phyloP scores from a whole-genome alignment of 768 basidiomycete species.

The Boletus sp. region DNA sequence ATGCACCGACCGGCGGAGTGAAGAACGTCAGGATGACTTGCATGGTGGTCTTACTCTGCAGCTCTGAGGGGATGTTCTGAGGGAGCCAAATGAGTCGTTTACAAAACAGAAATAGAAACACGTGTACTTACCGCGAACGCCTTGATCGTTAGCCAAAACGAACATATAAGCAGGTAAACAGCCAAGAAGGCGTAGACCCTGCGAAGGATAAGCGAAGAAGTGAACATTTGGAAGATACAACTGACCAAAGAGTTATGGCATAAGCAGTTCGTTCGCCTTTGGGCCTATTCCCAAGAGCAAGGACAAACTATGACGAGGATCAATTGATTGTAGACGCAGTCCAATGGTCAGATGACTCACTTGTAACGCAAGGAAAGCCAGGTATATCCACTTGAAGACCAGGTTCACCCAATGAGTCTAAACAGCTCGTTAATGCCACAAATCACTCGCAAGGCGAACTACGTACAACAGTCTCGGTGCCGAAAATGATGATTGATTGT shows the following conservation, averaged over 20 bases:
- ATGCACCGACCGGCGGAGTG: slow-evolving; percentile 68
- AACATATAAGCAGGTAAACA: slow-evolving; percentile 82
- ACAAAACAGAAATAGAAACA: not conserved
- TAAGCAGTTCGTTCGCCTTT: slow-evolving; percentile 83
- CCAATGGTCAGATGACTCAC: slow-evolving; percentile 26
- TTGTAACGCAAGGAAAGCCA: slow-evolving; percentile 79
- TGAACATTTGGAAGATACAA: slow-evolving; percentile 1
- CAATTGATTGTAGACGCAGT: not conserved
- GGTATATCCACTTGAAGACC: slow-evolving; percentile 81
- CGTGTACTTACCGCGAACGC: slow-evolving; percentile 64
- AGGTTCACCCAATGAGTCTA: slow-evolving; percentile 87
- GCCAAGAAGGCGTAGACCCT: slow-evolving; percentile 85
- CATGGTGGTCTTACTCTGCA: slow-evolving; percentile 46
- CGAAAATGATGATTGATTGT: slow-evolving; percentile 58
- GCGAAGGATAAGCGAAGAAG: slow-evolving; percentile 4
- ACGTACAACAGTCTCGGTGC: slow-evolving; percentile 63
- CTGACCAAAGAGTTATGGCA: slow-evolving; percentile 65
- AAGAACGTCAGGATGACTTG: slow-evolving; percentile 63
- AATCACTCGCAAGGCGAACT: slow-evolving; percentile 3
- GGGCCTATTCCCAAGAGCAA: slow-evolving; percentile 77
- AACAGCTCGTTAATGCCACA: not conserved
- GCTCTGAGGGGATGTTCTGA: slow-evolving; percentile 50
- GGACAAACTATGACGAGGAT: slow-evolving; percentile 46
- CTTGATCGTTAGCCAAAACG: slow-evolving; percentile 76
- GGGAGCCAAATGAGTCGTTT: not conserved